phyloP scores from a whole-genome alignment of 176 grass and related monocot genomes.

The Alopecurus myosuroides region DNA sequence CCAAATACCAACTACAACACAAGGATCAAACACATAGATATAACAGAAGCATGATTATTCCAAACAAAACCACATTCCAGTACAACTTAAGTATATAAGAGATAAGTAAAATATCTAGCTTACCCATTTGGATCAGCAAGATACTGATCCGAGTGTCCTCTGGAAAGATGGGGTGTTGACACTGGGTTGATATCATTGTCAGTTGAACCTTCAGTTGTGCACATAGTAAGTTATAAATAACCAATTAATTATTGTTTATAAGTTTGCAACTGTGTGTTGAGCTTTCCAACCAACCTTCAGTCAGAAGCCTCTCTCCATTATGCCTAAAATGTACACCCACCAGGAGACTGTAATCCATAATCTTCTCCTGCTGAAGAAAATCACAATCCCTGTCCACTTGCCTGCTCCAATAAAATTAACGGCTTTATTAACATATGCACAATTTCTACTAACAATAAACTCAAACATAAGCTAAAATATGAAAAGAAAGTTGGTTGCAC shows the following conservation, averaged over 20 bases:
- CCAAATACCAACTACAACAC: slow-evolving; percentile 9
- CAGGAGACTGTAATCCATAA: slow-evolving; percentile 99
- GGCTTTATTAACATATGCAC: slow-evolving; percentile 4
- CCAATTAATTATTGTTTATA: background rate
- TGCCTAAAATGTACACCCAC: slow-evolving; percentile 85
- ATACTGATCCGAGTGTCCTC: slow-evolving; percentile 52
- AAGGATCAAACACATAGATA: slow-evolving; percentile 7
- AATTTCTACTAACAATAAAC: background rate
- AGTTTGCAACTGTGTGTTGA: background rate
- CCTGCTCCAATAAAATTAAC: slow-evolving; percentile 43
- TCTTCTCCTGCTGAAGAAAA: slow-evolving; percentile 95
- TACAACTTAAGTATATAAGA: background rate
- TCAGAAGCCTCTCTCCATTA: slow-evolving; percentile 38
- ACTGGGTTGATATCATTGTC: slow-evolving; percentile 29
- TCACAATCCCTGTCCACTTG: slow-evolving; percentile 98
- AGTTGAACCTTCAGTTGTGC: slow-evolving; percentile 42
- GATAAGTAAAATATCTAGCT: slow-evolving; percentile 1
- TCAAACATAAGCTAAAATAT: background rate
- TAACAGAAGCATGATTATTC: slow-evolving; percentile 2
- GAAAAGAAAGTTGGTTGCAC: slow-evolving; percentile 34
- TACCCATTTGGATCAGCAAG: slow-evolving; percentile 72
- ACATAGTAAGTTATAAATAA: slow-evolving; percentile 31
- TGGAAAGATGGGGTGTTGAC: slow-evolving; percentile 44
- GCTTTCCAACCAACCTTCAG: slow-evolving; percentile 59
- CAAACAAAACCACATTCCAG: background rate